Base-by-base conservation (phyloP, 2,329 filamentous ascomycete species). In the Hymenoscyphus infarciens region DNA sequence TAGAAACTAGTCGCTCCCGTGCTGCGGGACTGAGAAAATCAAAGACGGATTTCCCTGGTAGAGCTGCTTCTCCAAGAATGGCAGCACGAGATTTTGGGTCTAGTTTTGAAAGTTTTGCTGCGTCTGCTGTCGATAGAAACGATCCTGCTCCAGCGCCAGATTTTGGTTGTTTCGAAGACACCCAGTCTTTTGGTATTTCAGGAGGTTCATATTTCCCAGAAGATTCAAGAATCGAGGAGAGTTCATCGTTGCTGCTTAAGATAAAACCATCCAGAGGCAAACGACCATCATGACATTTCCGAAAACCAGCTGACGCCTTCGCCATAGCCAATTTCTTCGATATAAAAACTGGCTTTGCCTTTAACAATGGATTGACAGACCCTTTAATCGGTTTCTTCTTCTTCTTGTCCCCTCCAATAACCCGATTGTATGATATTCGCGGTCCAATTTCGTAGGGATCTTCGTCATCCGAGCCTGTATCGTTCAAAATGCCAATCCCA, bases 1-100 rank as follows among this genome's bases (percentile, higher is more conserved):
- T 87, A 11, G 85, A 82, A 2, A 83, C 92, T 54, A 99, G 83
- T 29, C 88, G 86, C 59, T 94, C 88, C 65, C 95, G 87, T 3
- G 90, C 86, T 38, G 89, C 83, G 0, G 91, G 82, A 0, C 90
- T 90, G 67, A 99, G 83, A 75, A 90, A 99, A 76, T 98, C 93
- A 74, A 98, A 99, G 2, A 99, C 87, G 0, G 95, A 98, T 77
- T 98, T 97, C 0, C 92, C 91, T 0, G 93, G 93, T 0, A 98
- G 79, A 39, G 86, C 83, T 45, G 85, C 81, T 77, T 97, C 94
- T 39, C 93, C 93, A 1, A 98, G 81, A 0, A 96, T 80, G 3
- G 86, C 86, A 13, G 92, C 93, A 65, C 95, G 86, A 52, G 88
- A 81, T 71, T 86, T 88, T 0, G 91, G 87, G 73, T 96, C 87